A percentile compares a stretch with the other conserved stretches of the same genome.
Evolutionary conservation across 2,329 filamentous ascomycete genomes (phyloP).

Genomic region (Leptographium procerum): DNA sequence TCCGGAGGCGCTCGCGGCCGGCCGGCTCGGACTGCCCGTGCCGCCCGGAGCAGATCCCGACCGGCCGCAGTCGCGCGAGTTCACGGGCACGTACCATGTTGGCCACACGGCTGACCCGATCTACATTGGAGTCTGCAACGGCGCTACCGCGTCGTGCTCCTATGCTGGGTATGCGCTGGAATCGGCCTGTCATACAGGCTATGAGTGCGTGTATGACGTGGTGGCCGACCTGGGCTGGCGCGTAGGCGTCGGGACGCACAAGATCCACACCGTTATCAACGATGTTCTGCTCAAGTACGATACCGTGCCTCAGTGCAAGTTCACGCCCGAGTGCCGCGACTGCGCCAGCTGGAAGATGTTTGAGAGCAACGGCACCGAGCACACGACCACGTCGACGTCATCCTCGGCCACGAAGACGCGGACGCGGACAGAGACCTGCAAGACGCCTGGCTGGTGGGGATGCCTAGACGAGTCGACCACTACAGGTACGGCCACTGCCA

Average conservation of each 20-base stretch:
- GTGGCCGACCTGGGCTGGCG: conserved; percentile 88
- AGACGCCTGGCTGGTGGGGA: conserved; percentile 86
- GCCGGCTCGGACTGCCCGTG: conserved; percentile 70
- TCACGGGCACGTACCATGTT: conserved; percentile 78
- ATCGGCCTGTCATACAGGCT: conserved; percentile 80
- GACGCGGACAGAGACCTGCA: conserved; percentile 73
- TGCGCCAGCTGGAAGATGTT: conserved; percentile 93
- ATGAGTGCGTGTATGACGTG: conserved; percentile 84
- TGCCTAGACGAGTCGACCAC: conserved; percentile 57
- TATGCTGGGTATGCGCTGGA: conserved; percentile 91
- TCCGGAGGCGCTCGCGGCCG: conserved; percentile 78
- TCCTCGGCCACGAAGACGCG: conserved; percentile 43
- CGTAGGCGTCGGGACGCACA: conserved; percentile 81
- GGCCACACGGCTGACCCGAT: conserved; percentile 94
- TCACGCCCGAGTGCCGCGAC: conserved; percentile 73
- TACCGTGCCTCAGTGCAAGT: conserved; percentile 61
- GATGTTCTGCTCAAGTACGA: conserved; percentile 82
- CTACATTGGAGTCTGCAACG: conserved; percentile 85
- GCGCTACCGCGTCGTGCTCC: conserved; percentile 77
- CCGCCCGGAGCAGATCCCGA: conserved; percentile 68
- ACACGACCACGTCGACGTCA: conserved; percentile 47
- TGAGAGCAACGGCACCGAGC: conserved; percentile 78
- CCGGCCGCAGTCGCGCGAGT: conserved; percentile 56
- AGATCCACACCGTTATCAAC: conserved; percentile 76
- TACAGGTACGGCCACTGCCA: conserved; percentile 26